Evolutionary conservation across 2,329 filamentous ascomycete genomes (phyloP).

Genomic region (Rugonectria rugulosa): DNA sequence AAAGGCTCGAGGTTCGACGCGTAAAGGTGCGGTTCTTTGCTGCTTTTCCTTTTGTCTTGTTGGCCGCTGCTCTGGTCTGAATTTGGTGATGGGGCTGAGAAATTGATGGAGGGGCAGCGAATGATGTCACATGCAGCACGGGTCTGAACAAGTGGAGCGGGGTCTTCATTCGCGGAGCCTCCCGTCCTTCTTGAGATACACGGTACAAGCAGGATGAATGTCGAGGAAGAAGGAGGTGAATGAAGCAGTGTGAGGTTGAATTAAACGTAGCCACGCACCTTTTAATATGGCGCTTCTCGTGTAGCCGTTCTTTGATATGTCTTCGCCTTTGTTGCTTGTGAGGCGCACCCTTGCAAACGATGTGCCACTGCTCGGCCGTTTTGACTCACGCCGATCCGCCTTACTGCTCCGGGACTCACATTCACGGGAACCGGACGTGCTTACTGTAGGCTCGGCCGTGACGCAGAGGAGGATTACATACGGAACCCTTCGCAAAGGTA

Average conservation of each 20-base stretch:
- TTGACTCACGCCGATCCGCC: constrained; percentile 39
- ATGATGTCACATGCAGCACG: constrained; percentile 40
- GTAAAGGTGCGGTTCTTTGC: constrained; percentile 20
- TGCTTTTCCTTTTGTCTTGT: constrained; percentile 21
- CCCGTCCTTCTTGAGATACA: no score
- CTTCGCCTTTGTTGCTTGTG: neutral
- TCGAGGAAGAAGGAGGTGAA: neutral
- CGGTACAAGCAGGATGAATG: no score
- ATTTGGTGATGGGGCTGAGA: constrained; percentile 31
- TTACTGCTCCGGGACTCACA: neutral
- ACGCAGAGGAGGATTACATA: no score
- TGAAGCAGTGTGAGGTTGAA: neutral
- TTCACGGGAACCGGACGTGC: no score
- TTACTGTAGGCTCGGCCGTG: no score
- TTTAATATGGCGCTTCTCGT: no score
- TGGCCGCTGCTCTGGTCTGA: constrained; percentile 27
- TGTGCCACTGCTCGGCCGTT: no score
- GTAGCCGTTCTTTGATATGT: neutral
- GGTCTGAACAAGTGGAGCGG: constrained; percentile 21
- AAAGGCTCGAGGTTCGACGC: constrained; percentile 17
- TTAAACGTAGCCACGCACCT: no score
- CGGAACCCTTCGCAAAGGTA: no score
- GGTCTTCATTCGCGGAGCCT: constrained; percentile 19
- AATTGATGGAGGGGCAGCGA: constrained; percentile 31
- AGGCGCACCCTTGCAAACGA: constrained; percentile 5